Conservation (phyloP, 192 early-diverging fungal genomes). For the Gonapodya sp. region DNA sequence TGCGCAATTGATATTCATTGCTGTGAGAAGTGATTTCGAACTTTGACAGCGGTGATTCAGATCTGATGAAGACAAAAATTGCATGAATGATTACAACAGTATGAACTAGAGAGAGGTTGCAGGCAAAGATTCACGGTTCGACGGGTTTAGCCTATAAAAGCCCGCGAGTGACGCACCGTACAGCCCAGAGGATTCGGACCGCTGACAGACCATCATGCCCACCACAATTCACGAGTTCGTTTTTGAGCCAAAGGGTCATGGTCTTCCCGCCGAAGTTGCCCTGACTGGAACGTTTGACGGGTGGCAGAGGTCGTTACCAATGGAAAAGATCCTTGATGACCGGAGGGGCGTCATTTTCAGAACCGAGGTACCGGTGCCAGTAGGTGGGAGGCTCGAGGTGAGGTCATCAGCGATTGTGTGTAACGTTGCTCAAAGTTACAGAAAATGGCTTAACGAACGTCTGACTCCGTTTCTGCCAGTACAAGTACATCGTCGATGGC, state of each 20-base stretch:
- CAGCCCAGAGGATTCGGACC: too few relatives aligned
- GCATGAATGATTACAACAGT: too few relatives aligned
- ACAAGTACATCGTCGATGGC: not conserved
- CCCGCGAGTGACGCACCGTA: too few relatives aligned
- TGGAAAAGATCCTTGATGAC: not conserved
- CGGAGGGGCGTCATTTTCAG: not conserved
- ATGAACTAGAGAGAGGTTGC: too few relatives aligned
- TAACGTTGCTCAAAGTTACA: not conserved
- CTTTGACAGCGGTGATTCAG: too few relatives aligned
- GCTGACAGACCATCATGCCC: too few relatives aligned
- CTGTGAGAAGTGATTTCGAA: too few relatives aligned
- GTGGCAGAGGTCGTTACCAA: not conserved
- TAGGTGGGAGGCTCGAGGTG: not conserved
- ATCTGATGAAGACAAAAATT: too few relatives aligned
- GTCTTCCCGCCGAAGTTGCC: not conserved
- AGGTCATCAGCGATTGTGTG: not conserved
- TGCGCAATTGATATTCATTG: too few relatives aligned
- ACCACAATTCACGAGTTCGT: not conserved
- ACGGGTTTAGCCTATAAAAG: too few relatives aligned
- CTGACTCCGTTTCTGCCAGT: not conserved
- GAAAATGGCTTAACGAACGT: not conserved
- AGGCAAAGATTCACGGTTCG: too few relatives aligned
- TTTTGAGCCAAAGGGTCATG: not conserved
- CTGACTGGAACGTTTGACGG: not conserved
- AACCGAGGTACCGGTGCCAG: not conserved